Evolutionary conservation across 192 early-diverging fungal genomes (phyloP), one percentile per base, ranked within the genome.

Genomic region (Geranomyces variabilis): DNA sequence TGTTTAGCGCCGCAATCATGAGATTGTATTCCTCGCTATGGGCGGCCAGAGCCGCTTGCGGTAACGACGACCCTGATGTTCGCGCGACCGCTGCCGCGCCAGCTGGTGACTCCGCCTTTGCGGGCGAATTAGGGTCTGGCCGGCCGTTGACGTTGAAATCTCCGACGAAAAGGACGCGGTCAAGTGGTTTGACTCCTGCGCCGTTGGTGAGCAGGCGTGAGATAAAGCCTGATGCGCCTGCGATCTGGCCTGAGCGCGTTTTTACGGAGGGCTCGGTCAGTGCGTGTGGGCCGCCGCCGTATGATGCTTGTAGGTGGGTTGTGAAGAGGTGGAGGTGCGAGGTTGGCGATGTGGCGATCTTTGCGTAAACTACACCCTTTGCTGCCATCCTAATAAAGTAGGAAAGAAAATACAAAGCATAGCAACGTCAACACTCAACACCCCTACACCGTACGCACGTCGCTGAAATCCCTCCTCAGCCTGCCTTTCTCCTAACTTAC

Each of bases 311-410:
- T 17, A 93, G 88, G 67, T 95, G 93, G 17, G 93, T 95, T 10
- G 86, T 93, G 75, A 93, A 93, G 28, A 94, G 36, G 71, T 93
- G 89, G 36, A 91, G 64, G 62, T 82, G 74, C 6, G 71, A 75
- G 1, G 63, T 47, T 31, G 67, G 73, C n/a, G 78, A 75, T 19
- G 91, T 60, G 33, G 78, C 81, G n/a, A 94, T 86, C 66, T 86
- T 83, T 28, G 91, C 90, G 71, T 94, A 91, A 19, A 94, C 59
- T 0, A 86, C 93, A 14, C 93, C 93, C 80, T 94, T 94, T 30
- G 85, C 77, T 2, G 87, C 74, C 34, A 91, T 70, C 86, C 70
- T 78, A 45, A n/a, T n/a, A n/a, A n/a, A n/a, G n/a, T n/a, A n/a
- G n/a, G 12, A 47, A 12, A 12, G 46, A 14, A 47, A 47, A 19